Evolutionary conservation across 2,329 filamentous ascomycete genomes (phyloP).

Genomic region (Ophiostoma sp.): DNA sequence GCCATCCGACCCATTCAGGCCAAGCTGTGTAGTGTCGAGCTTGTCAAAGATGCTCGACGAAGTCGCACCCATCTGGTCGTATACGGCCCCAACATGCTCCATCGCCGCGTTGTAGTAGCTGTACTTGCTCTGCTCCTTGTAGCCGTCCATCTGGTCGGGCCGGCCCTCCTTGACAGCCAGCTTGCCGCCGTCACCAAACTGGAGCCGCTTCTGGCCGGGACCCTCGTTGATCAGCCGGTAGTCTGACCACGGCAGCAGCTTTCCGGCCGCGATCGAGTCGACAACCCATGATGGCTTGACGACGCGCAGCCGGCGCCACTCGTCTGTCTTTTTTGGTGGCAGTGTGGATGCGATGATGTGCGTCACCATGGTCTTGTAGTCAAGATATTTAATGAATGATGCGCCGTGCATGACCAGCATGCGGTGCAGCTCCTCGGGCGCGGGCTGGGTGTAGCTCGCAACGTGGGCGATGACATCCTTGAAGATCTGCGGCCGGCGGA

Average conservation of each 20-base stretch:
- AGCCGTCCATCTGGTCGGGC: slow-evolving; percentile 56
- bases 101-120: slow-evolving; percentile 81
- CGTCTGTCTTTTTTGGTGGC: slow-evolving; percentile 86
- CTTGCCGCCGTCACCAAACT: slow-evolving; percentile 52
- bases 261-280: slow-evolving; percentile 78
- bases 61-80: slow-evolving; percentile 23
- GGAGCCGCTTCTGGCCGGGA: slow-evolving; percentile 70
- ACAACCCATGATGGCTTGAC: slow-evolving; percentile 94
- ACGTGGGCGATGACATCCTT: slow-evolving; percentile 85
- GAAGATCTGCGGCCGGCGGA: slow-evolving; percentile 75
- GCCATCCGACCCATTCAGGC: neutral
- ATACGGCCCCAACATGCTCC: slow-evolving; percentile 32
- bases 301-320: slow-evolving; percentile 81
- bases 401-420: slow-evolving; percentile 92
- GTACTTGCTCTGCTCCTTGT: slow-evolving; percentile 71
- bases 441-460: slow-evolving; percentile 93
- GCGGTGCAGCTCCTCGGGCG: slow-evolving; percentile 78
- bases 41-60: slow-evolving; percentile 14
- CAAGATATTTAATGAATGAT: slow-evolving; percentile 88
- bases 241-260: slow-evolving; percentile 75
- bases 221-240: slow-evolving; percentile 85
- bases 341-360: slow-evolving; percentile 90
- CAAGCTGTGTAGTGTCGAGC: slow-evolving; percentile 18
- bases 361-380: slow-evolving; percentile 89
- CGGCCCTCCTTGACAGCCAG: slow-evolving; percentile 66